These are phyloP conservation scores for Herpetospermum pedunculosum DNA, from an alignment of 306 rosid species.

Conservation along the genomic window DNA sequence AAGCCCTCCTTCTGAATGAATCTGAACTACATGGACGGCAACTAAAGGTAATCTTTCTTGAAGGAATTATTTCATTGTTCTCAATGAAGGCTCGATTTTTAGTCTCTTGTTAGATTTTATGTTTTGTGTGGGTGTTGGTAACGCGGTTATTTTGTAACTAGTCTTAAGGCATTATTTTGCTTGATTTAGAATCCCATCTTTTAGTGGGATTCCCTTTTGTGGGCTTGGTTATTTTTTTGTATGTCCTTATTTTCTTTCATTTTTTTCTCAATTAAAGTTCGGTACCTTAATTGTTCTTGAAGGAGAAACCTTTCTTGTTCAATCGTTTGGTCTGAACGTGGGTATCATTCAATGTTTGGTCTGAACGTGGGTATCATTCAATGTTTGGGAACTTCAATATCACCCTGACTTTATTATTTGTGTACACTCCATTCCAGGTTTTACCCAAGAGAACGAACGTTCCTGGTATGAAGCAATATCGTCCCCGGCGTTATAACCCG, in stretches of 20 bases:
- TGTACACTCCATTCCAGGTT: slow-evolving; percentile 36
- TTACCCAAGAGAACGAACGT: slow-evolving; percentile 88
- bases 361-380: background rate
- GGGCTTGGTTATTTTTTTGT: too few relatives aligned
- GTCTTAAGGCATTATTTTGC: too few relatives aligned
- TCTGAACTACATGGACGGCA: slow-evolving; percentile 90
- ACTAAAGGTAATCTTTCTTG: slow-evolving; percentile 42
- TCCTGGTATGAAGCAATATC: slow-evolving; percentile 93
- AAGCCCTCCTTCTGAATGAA: slow-evolving; percentile 61
- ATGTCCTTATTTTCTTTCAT: too few relatives aligned
- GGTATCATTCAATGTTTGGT: background rate
- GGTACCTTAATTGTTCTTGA: too few relatives aligned
- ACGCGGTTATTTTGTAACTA: too few relatives aligned
- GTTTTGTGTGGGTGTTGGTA: too few relatives aligned
- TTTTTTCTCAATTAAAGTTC: too few relatives aligned
- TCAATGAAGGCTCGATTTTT: background rate
- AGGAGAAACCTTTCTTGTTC: background rate
- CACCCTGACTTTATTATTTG: background rate
- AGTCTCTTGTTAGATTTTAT: too few relatives aligned
- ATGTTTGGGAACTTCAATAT: background rate
- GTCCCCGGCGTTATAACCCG: slow-evolving; percentile 64
- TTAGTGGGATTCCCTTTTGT: too few relatives aligned
- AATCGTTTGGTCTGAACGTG: background rate
- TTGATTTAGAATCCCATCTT: too few relatives aligned
- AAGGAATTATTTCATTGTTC: background rate